Percentiles rank a stretch among this genome's conserved stretches.
Conservation (phyloP, 345 rosid genomes). For the Eucalyptus grandis region DNA sequence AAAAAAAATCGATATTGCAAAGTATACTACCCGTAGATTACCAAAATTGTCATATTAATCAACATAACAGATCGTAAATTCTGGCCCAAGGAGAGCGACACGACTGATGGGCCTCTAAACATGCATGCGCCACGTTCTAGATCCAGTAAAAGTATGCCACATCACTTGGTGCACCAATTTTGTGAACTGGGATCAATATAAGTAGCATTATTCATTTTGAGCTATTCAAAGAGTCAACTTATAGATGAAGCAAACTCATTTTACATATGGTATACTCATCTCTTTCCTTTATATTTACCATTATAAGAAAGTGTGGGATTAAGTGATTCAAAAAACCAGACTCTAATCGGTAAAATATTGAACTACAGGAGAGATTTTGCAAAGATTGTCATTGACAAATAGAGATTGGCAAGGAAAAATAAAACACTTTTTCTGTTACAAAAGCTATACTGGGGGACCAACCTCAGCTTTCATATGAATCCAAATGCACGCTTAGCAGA, state of each 20-base stretch:
- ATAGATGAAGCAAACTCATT: neutral
- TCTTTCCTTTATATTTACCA: neutral
- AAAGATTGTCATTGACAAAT: neutral
- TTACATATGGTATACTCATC: neutral
- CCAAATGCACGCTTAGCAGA: constrained; percentile 8
- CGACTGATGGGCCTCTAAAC: too few relatives aligned
- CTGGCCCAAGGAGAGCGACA: too few relatives aligned
- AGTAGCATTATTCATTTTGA: too few relatives aligned
- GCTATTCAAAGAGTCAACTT: too few relatives aligned
- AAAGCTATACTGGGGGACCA: neutral
- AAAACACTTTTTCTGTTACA: neutral
- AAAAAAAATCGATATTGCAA: too few relatives aligned
- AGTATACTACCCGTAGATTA: too few relatives aligned
- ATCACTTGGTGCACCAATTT: neutral
- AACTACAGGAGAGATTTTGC: neutral
- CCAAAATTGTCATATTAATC: neutral
- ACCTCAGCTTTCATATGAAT: neutral
- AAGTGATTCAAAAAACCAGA: neutral
- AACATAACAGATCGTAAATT: too few relatives aligned
- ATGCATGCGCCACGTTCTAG: neutral
- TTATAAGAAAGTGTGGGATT: neutral
- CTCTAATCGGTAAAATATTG: neutral
- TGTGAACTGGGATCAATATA: neutral
- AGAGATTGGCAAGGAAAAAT: neutral
- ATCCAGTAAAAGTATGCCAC: neutral